Evolutionary conservation across 108 stramenopile genomes (phyloP), one percentile per base, ranked within the genome.

Genomic region (Pseudonitzschia multistriata): DNA sequence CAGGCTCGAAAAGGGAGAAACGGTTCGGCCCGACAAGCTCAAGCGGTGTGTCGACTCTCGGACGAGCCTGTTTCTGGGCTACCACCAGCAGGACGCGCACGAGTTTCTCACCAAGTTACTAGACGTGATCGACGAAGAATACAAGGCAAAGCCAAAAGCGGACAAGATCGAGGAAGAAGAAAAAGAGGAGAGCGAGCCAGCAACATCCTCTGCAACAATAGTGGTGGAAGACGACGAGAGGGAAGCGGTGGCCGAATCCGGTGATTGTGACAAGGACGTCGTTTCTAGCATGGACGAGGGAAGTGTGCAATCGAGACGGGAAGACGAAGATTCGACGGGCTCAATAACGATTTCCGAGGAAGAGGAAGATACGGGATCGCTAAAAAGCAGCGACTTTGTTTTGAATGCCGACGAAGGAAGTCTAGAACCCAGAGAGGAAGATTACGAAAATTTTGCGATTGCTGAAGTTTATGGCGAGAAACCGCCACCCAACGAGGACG

Each of bases 91-190:
- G 42, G 87, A 88, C 56, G 71, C 87, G 0, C 87, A 88, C 47
- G 87, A 88, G 45, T 88, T 88, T 70, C 52, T 88, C 21, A 83
- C 78, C 0, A 83, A 74, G 6, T 47, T 88, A 47, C 36, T 88
- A 31, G 83, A 88, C 73, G 66, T 83, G n/a, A 25, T 88, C 14
- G 79, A 88, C 48, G 82, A 84, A 56, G 87, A 84, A 11, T 82
- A 79, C 68, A 76, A 79, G 59, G 69, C 71, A 39, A 67, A 42
- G n/a, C 66, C 57, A 59, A 34, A 52, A 64, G n/a, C 29, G 50
- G 39, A 21, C 24, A 8, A 39, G 2, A 19, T 48, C 5, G 17
- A 68, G 21, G 49, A 27, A 19, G 45, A 71, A 17, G 56, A 63
- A 29, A 54, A 37, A n/a, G 54, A 67, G 7, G 73, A 70, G 34